phyloP scores from a whole-genome alignment of 23 red algal genomes.

The Gracilaria caudata region DNA sequence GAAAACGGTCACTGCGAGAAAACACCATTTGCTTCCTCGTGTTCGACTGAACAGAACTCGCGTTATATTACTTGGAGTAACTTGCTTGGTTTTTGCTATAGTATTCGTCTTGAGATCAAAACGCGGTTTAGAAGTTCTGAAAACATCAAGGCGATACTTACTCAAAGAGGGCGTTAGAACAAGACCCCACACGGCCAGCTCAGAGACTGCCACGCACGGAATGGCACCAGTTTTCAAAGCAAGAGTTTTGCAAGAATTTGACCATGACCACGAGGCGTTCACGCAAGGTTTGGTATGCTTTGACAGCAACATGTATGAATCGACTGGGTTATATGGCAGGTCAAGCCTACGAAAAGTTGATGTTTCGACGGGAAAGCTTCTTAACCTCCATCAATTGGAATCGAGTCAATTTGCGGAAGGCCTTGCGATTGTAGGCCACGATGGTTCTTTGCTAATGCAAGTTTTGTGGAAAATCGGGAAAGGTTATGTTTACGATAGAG shows the following conservation, averaged over 20 bases:
- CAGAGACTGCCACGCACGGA: neutral
- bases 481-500: conserved; percentile 59
- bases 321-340: conserved; percentile 57
- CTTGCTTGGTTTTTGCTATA: neutral
- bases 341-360: conserved; percentile 40
- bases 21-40: neutral
- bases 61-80: neutral
- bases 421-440: conserved; percentile 11
- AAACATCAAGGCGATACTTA: neutral
- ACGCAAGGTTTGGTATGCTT: conserved; percentile 80
- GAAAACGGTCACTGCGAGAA: neutral
- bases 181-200: neutral
- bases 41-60: neutral
- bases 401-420: conserved; percentile 70
- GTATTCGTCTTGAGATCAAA: neutral
- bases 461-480: conserved; percentile 57
- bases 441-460: conserved; percentile 42
- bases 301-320: conserved; percentile 47
- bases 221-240: conserved; percentile 44
- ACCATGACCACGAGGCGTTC: conserved; percentile 74
- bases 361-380: conserved; percentile 26
- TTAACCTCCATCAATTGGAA: conserved; percentile 32
- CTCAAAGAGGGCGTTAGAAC: neutral
- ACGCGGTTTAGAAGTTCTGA: neutral
- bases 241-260: conserved; percentile 27